Evolutionary conservation across 208 protist species (phyloP).

Genomic region (Naegleria fowleri): DNA sequence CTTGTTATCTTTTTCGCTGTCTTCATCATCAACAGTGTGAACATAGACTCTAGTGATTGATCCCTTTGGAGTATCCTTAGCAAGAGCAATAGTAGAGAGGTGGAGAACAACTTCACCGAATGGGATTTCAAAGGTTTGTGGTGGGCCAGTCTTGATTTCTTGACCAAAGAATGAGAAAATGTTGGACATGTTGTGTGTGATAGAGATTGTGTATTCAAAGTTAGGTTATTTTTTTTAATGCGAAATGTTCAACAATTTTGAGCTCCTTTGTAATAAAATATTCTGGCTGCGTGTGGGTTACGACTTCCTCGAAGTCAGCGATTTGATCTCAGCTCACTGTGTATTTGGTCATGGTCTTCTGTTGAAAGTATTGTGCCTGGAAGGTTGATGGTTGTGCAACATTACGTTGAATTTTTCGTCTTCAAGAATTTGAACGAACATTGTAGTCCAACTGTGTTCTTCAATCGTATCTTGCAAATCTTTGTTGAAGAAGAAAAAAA

Average conservation of each 20-base stretch:
- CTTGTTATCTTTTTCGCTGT: background rate
- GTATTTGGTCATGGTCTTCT: too few species aligned
- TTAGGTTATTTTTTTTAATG: background rate
- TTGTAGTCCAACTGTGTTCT: too few species aligned
- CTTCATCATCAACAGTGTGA: background rate
- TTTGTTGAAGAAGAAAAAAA: too few species aligned
- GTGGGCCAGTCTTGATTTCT: background rate
- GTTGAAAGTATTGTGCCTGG: too few species aligned
- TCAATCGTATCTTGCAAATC: too few species aligned
- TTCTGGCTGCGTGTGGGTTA: too few species aligned
- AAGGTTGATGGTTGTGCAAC: too few species aligned
- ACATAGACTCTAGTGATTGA: background rate
- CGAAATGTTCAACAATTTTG: background rate
- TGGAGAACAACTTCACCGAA: constrained; percentile 1
- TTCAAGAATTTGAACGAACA: too few species aligned
- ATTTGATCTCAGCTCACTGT: too few species aligned
- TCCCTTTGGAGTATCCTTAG: background rate
- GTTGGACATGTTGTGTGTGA: background rate
- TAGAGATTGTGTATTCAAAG: background rate
- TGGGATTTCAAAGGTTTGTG: constrained; percentile 5
- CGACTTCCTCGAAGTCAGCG: too few species aligned
- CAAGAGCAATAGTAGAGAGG: background rate
- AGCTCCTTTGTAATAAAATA: too few species aligned
- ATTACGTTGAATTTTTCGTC: too few species aligned
- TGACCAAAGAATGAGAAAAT: constrained; percentile 3